Evolutionary conservation across 805 yeast species (phyloP), one percentile per base, ranked within the genome.

Genomic region (Dipodascus albidus): DNA sequence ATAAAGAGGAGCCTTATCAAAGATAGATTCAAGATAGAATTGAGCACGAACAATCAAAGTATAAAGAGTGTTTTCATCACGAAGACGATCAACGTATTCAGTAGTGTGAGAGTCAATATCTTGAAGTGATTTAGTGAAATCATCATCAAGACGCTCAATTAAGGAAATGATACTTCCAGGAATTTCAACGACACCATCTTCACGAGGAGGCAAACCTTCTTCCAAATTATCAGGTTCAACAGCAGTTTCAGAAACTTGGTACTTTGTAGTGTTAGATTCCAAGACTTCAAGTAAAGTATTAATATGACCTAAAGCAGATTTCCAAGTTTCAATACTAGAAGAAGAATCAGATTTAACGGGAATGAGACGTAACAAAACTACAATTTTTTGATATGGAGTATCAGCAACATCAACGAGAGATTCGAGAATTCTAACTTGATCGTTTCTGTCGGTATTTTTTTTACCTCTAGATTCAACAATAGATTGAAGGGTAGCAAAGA

Each of bases 141-240:
- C 99, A 64, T 91, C 98, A 66, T 89, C 96, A 58, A 93, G 77
- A 70, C 97, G 83, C 74, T 91, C 99, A 57, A 91, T 85, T 55
- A 86, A 79, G 6, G 96, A 83, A 50, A 85, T 80, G 50, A 93
- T 74, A 23, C 96, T 86, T 50, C 99, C 99, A 56, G 83, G 76
- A 53, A 93, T 77, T 60, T 78, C 82, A 66, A 79, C 79, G 56
- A 85, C 74, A 56, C 96, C 96, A 54, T 78, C 75, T 19, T 73
- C 71, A 54, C 81, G 77, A 49, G 84, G 75, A 53, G 69, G 73
- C 50, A 88, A 87, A 14, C 70, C 71, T 52, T 72, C 75, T 73
- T 85, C 93, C 52, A 78, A 69, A 56, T 82, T 87, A 59, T 79
- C 83, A 58, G 87, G 76, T 63, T 85, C 95, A 61, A 87, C 90